Evolutionary conservation across 108 stramenopile species (phyloP).

Genomic region (Chaetoceros muelleri): DNA sequence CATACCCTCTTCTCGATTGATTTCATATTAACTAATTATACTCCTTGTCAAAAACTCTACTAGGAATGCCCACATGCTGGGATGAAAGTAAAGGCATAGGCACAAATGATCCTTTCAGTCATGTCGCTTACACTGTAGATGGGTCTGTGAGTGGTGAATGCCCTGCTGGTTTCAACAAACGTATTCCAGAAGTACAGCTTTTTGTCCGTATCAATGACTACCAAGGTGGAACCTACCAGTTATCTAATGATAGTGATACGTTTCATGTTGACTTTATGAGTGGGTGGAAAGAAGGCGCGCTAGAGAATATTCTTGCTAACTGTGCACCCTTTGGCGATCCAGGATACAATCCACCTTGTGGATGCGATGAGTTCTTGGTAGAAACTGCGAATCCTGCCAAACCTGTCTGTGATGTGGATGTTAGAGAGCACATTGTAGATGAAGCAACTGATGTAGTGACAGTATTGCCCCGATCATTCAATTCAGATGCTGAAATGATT

Average conservation of each 20-base stretch:
- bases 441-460: too few relatives aligned
- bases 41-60: too few relatives aligned
- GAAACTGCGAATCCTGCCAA: conserved; percentile 1
- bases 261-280: conserved; percentile 19
- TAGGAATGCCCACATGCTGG: conserved; percentile 25
- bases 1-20: conserved; percentile 2
- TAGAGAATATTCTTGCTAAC: conserved; percentile 17
- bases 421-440: conserved; percentile 13
- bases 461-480: too few relatives aligned
- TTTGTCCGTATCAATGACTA: conserved; percentile 18
- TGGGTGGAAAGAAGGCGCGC: conserved; percentile 17
- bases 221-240: conserved; percentile 5
- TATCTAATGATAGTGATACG: conserved; percentile 5
- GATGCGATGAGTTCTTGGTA: conserved; percentile 14
- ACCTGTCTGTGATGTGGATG: conserved; percentile 16
- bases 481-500: too few relatives aligned
- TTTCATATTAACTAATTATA: neutral
- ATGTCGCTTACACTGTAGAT: conserved; percentile 18
- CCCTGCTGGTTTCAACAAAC: conserved; percentile 7
- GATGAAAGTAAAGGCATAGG: conserved; percentile 2
- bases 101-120: conserved; percentile 6
- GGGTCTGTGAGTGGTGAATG: conserved; percentile 17
- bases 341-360: conserved; percentile 16
- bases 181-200: conserved; percentile 23
- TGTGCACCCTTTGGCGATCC: conserved; percentile 3